phyloP scores from a whole-genome alignment of 1,139 yeast species.

The Lodderomyces pseudojiufengensis region DNA sequence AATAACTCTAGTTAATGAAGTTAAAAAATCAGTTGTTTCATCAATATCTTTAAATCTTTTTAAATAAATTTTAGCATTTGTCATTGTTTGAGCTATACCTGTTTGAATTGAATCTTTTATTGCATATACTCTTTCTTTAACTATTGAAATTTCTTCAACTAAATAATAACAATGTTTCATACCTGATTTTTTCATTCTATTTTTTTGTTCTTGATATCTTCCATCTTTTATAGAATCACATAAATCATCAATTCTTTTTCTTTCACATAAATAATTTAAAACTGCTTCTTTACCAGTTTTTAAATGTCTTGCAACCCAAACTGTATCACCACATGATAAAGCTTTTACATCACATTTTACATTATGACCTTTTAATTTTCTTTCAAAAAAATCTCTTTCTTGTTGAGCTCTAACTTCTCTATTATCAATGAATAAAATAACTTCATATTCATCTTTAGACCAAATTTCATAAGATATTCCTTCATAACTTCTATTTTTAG shows the following conservation, averaged over 20 bases:
- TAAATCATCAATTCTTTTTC: constrained; percentile 87
- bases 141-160: constrained; percentile 66
- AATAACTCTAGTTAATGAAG: constrained; percentile 53
- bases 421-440: constrained; percentile 69
- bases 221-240: constrained; percentile 83
- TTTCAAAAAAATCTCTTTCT: constrained; percentile 63
- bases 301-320: constrained; percentile 80
- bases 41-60: constrained; percentile 69
- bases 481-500: constrained; percentile 17
- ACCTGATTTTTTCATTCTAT: constrained; percentile 66
- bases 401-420: constrained; percentile 66
- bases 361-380: constrained; percentile 48
- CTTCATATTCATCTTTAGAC: constrained; percentile 44
- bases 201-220: constrained; percentile 81
- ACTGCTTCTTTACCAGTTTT: constrained; percentile 60
- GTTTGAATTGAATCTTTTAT: constrained; percentile 71
- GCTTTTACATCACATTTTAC: constrained; percentile 53
- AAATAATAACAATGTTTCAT: constrained; percentile 68
- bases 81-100: constrained; percentile 68
- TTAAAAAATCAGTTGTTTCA: constrained; percentile 67
- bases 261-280: constrained; percentile 76
- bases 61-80: constrained; percentile 63
- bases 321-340: constrained; percentile 78
- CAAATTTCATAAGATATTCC: constrained; percentile 36
- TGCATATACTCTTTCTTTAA: constrained; percentile 26